phyloP scores from a whole-genome alignment of 73 alveolate species.

The Paramecium tetraurelia region DNA sequence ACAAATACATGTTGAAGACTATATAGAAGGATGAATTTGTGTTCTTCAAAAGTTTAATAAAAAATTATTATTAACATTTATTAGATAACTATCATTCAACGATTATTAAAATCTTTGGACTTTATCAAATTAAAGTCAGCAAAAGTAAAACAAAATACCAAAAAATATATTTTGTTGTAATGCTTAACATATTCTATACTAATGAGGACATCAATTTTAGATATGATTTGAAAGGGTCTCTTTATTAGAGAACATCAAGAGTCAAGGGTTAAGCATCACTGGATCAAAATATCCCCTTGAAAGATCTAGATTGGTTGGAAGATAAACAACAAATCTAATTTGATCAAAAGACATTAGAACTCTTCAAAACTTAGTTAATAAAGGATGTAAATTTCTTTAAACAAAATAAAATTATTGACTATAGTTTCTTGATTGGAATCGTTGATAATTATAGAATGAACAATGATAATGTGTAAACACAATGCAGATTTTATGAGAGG shows the following conservation, averaged over 20 bases:
- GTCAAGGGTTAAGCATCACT: constrained; percentile 47
- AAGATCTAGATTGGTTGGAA: constrained; percentile 85
- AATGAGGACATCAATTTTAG: constrained; percentile 73
- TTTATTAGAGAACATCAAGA: constrained; percentile 56
- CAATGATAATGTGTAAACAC: not conserved
- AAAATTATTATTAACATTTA: constrained; percentile 72
- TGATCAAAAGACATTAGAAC: constrained; percentile 66
- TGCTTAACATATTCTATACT: constrained; percentile 91
- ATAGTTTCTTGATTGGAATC: constrained; percentile 87
- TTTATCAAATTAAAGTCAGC: constrained; percentile 72
- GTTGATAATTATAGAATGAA: not conserved
- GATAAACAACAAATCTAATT: constrained; percentile 70
- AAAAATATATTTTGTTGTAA: constrained; percentile 50
- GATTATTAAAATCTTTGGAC: constrained; percentile 76
- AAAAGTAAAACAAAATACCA: constrained; percentile 40
- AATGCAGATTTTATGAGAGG: constrained; percentile 49
- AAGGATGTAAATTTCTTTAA: constrained; percentile 80
- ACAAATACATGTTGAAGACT: constrained; percentile 80
- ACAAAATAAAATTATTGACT: constrained; percentile 81
- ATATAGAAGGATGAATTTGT: constrained; percentile 69
- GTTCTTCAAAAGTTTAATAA: constrained; percentile 64
- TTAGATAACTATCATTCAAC: constrained; percentile 79
- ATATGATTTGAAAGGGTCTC: constrained; percentile 59
- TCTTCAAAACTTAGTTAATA: constrained; percentile 71
- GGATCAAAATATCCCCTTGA: constrained; percentile 84